Base-by-base conservation (phyloP, 441 rosid species). In the Erysimum pusillum region DNA sequence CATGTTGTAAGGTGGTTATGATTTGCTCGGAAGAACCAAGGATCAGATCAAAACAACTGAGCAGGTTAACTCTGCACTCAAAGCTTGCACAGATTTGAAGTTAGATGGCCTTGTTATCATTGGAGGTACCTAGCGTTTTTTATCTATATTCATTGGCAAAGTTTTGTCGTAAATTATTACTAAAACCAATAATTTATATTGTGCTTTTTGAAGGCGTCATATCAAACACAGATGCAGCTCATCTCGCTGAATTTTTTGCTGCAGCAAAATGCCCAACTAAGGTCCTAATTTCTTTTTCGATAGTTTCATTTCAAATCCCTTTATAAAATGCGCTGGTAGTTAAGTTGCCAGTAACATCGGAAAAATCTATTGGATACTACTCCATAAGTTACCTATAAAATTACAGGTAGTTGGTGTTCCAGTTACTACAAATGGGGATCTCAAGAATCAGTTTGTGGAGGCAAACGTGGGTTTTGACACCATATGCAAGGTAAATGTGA, bases 211-310 rank as follows among this genome's bases (percentile, higher is more conserved):
- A 73, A 96, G 99, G 99, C 72, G 96, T 96, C 51, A 96, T 90
- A 44, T 96, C 99, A 77, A 93, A 96, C 82, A 90, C 99, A 6
- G 99, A 96, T 88, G 99, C 98, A 28, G 99, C 98, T 81, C 97
- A 93, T 83, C 99, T 96, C 67, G 98, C 98, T 60, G 99, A 96
- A 80, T 93, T 90, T 79, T 96, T 96, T 82, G 91, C 93, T 45
- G 96, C 82, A 80, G 91, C 94, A 48, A 91, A 91, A 75, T 92
- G 99, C 83, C 82, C 86, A 68, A 96, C 99, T 14, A 96, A 93
- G 94, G 99, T 96, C 77, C 52, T 69, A 22, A 61, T 31, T 44
- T 22, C 17, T 48, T 66, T 20, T 42, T 14, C 7, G 4, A 17
- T n/a, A 17, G 41, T 48, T 58, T 42, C 53, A n/a, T 28, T 28